Base-by-base conservation (phyloP, 768 basidiomycete species). In the Phylloporus sp. region DNA sequence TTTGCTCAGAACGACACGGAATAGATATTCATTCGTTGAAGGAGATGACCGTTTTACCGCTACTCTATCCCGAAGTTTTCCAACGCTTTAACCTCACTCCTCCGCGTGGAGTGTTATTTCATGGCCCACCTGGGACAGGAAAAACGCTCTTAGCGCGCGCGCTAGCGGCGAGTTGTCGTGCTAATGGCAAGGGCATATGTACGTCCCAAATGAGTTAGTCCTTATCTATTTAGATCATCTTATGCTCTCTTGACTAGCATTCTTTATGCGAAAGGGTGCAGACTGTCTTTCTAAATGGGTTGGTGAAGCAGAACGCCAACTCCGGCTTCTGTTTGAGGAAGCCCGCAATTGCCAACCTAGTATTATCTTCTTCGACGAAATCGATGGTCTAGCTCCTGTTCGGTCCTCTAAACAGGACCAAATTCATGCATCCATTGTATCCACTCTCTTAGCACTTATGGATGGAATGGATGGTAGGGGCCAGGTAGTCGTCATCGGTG, bases 181-280 rank as follows among this genome's bases (percentile, higher is more conserved):
- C 86, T 0, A 84, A 89, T 31, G 93, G 91, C 36, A 85, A 87
- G 53, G 85, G 87, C 59, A 93, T 97, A 42, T 87, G 93, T 94
- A 67, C 45, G 90, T 77, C n/a, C 6, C 15, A 23, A 26, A 11
- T 6, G 11, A 20, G 43, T n/a, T n/a, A 12, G 22, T 42, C 24
- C 29, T 41, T 20, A 42, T 52, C 35, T 29, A 1, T 35, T n/a
- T 20, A 23, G 23, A 10, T 18, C 26, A 48, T 27, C 45, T 52
- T 18, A 49, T 34, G 20, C 26, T 12, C 11, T 20, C 2, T n/a
- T 5, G 5, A 35, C 10, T 58, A 95, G 94, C 97, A 2, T 99
- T 99, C 76, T 99, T 95, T 78, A 98, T 99, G 97, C 87, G 97
- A 44, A 99, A 99, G 72, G 97, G 97, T 18, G 97, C 97, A 29